Percentiles rank a stretch among this genome's conserved stretches.
phyloP scores from a whole-genome alignment of 345 rosid genomes.

The Rhodamnia argentea region DNA sequence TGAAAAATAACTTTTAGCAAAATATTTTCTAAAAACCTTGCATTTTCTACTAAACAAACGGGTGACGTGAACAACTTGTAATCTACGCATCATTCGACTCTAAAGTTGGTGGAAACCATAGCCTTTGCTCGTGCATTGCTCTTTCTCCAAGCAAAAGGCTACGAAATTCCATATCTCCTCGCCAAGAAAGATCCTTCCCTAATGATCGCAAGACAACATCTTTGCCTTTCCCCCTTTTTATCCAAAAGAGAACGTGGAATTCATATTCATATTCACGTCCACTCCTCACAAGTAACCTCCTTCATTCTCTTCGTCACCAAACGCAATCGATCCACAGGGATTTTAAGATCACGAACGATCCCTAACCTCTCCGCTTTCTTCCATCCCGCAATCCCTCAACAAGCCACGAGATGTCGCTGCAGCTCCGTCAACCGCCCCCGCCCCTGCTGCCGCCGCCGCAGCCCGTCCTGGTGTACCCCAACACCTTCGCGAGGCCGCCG shows the following conservation, averaged over 20 bases:
- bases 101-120: not conserved
- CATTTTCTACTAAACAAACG: too few species aligned
- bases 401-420: not conserved
- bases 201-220: not conserved
- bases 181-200: not conserved
- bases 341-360: not conserved
- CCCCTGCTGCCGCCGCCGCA: not conserved
- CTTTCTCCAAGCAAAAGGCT: not conserved
- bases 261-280: not conserved
- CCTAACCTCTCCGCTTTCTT: not conserved
- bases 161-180: conserved; percentile 10
- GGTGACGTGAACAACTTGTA: not conserved
- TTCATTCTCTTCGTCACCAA: not conserved
- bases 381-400: not conserved
- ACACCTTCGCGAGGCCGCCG: not conserved
- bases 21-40: too few species aligned
- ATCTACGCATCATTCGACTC: not conserved
- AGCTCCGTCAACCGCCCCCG: conserved; percentile 4
- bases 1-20: too few species aligned
- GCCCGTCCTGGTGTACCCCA: too few species aligned
- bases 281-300: not conserved
- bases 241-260: not conserved
- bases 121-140: not conserved
- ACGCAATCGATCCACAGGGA: not conserved
- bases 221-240: not conserved